Evolutionary conservation across 495 filamentous ascomycete species (phyloP).

Genomic region (Massariosphaeria phaeospora): DNA sequence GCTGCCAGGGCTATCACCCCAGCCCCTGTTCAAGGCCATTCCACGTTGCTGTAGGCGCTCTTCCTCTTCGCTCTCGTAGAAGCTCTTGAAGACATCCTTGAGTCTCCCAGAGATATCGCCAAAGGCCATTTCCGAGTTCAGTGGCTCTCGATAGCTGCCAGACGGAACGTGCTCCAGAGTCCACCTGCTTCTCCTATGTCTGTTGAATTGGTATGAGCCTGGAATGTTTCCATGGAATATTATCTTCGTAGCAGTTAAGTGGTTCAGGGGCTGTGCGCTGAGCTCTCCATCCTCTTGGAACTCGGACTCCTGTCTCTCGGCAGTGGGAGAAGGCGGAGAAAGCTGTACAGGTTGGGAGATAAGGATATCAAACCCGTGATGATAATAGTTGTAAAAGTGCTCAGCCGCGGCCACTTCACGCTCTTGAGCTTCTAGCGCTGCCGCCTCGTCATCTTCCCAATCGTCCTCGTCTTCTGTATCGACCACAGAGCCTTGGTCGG

Average conservation of each 20-base stretch:
- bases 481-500: constrained; percentile 24
- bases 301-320: constrained; percentile 12
- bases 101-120: constrained; percentile 61
- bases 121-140: constrained; percentile 76
- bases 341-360: constrained; percentile 68
- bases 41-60: constrained; percentile 62
- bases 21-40: constrained; percentile 85
- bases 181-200: constrained; percentile 88
- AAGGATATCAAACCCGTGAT: constrained; percentile 90
- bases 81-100: constrained; percentile 64
- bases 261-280: constrained; percentile 44
- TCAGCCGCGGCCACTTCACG: constrained; percentile 46
- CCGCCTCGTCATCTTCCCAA: constrained; percentile 67
- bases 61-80: constrained; percentile 57
- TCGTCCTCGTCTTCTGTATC: constrained; percentile 76
- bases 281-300: constrained; percentile 24
- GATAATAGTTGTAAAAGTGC: constrained; percentile 95
- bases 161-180: constrained; percentile 55
- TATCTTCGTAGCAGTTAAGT: constrained; percentile 79
- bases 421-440: constrained; percentile 46
- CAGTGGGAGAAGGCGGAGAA: constrained; percentile 58
- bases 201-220: constrained; percentile 93
- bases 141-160: constrained; percentile 25
- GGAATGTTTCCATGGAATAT: constrained; percentile 91
- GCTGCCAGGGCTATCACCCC: constrained; percentile 86